Base-by-base conservation (phyloP, 306 rosid species). In the Coriaria nepalensis region DNA sequence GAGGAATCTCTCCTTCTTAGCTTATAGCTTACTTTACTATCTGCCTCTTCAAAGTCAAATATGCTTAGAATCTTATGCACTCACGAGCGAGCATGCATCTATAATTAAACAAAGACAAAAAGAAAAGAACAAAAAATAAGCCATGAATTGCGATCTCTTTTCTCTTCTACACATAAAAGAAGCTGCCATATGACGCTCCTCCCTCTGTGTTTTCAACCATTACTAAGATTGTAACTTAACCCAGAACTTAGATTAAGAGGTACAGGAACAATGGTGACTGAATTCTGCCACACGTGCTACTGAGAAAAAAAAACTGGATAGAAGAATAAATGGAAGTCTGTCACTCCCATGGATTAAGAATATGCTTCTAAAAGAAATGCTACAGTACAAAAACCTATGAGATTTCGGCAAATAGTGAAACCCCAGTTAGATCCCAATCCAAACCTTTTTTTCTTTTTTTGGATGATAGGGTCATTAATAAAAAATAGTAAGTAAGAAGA, bases 401-500 rank as follows among this genome's bases (percentile, higher is more conserved):
- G 86, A 69, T 73, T 68, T 70, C 72, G 60, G 59, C 74, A 85
- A 84, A 79, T 85, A 69, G 52, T 49, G 82, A 76, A 83, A 79
- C 69, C 94, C 73, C 83, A 62, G 83, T 57, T 29, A 71, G 55
- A 60, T 71, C 86, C 86, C 93, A 69, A 59, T 69, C 72, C 86
- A 66, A 58, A 65, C 74, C 81, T 66, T 56, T 62, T 56, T 62
- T 63, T 60, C 65, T 70, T 68, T 11, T 6, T 20, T 79, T 75
- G 78, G 74, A 75, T 73, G 93, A 70, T 67, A 84, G 98, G 84
- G 59, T 68, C 63, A 73, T 68, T 68, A 47, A 3, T 20, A 76
- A 72, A 64, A 56, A 66, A 32, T 68, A 68, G 73, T 61, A 75
- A 65, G 45, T 43, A 56, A 40, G 42, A 29, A 62, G 33, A 47